Percentiles rank a stretch among this genome's conserved stretches.
phyloP scores from a whole-genome alignment of 129 eudicot species.

The Tagetes patula region DNA sequence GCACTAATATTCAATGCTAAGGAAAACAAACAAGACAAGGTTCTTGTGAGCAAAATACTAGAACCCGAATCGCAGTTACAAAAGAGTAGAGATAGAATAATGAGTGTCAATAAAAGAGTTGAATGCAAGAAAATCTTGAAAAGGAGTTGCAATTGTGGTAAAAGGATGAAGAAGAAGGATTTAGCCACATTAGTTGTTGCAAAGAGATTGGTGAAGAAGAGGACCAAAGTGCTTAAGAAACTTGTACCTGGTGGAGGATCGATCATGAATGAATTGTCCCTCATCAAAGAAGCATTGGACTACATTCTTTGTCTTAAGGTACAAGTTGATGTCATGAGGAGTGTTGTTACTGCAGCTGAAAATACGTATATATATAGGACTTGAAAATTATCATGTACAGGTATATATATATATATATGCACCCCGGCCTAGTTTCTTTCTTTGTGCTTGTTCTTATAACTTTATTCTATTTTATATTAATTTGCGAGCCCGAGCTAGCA shows the following conservation, averaged over 20 bases:
- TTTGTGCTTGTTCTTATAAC: too few relatives aligned
- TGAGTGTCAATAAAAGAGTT: slow-evolving; percentile 20
- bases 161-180: slow-evolving; percentile 27
- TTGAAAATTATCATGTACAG: slow-evolving; percentile 28
- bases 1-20: slow-evolving; percentile 51
- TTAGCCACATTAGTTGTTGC: slow-evolving; percentile 43
- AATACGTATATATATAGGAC: slow-evolving; percentile 24
- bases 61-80: slow-evolving; percentile 13
- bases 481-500: too few relatives aligned
- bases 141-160: slow-evolving; percentile 33
- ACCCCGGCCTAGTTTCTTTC: too few relatives aligned
- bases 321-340: slow-evolving; percentile 80
- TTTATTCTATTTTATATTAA: too few relatives aligned
- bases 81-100: slow-evolving; percentile 1
- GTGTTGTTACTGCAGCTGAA: slow-evolving; percentile 49
- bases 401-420: not conserved
- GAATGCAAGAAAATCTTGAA: slow-evolving; percentile 52
- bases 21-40: slow-evolving; percentile 25
- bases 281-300: slow-evolving; percentile 74
- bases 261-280: slow-evolving; percentile 48
- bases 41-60: slow-evolving; percentile 32
- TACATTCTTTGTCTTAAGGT: slow-evolving; percentile 56
- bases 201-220: slow-evolving; percentile 54
- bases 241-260: slow-evolving; percentile 79
- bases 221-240: slow-evolving; percentile 63